A percentile compares a stretch with the other conserved stretches of the same genome.
These are phyloP conservation scores for Cytospora mali DNA, from an alignment of 2,329 filamentous ascomycete genomes.

Conservation along the genomic window DNA sequence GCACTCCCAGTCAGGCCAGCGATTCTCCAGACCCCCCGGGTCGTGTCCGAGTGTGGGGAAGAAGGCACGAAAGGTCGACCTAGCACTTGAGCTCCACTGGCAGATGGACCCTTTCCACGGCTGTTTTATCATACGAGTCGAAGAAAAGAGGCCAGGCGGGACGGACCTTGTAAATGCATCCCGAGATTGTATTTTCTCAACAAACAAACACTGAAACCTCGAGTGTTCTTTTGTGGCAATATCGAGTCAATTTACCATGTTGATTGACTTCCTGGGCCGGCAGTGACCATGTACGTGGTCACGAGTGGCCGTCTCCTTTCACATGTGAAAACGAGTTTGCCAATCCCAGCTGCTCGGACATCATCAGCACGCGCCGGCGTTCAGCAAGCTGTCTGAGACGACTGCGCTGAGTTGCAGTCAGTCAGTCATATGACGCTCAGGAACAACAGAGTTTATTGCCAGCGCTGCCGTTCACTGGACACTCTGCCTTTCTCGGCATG, in stretches of 20 bases:
- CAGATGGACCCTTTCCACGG: not conserved
- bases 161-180: not conserved
- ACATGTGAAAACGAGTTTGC: constrained; percentile 22
- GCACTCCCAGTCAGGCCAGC: not conserved
- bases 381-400: not conserved
- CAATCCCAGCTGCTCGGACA: constrained; percentile 2
- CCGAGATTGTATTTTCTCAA: not conserved
- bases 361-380: not conserved
- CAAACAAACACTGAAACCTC: not conserved
- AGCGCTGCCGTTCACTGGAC: not conserved
- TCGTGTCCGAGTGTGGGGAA: constrained; percentile 21
- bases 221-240: constrained; percentile 14
- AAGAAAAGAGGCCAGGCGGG: too few species aligned
- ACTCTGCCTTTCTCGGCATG: constrained; percentile 18
- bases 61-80: not conserved
- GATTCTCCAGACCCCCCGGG: constrained; percentile 14
- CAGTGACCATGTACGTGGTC: constrained; percentile 3
- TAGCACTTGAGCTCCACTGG: not conserved
- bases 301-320: constrained; percentile 19
- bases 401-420: not conserved
- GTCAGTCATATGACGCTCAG: constrained; percentile 15
- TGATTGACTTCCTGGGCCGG: not conserved
- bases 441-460: not conserved
- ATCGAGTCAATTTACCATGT: constrained; percentile 7
- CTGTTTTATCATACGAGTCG: not conserved